Evolutionary conservation across 768 basidiomycete genomes (phyloP).

Genomic region (Trametes cubensis): DNA sequence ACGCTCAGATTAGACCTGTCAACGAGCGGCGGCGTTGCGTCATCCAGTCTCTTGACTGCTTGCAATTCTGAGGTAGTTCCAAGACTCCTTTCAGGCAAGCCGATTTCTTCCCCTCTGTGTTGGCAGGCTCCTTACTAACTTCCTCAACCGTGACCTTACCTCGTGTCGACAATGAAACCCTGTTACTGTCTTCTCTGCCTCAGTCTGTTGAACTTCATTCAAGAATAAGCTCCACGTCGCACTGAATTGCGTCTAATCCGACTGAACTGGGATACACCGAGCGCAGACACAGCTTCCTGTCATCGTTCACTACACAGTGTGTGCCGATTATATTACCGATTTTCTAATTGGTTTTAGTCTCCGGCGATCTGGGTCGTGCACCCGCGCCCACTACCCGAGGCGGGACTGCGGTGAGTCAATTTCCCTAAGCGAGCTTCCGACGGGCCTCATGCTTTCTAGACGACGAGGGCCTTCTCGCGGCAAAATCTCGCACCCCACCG

Average conservation of each 20-base stretch:
- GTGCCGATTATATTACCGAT: neutral
- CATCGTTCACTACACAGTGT: neutral
- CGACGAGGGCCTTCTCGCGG: slow-evolving; percentile 6
- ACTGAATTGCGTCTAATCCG: slow-evolving; percentile 24
- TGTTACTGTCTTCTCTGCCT: slow-evolving; percentile 1
- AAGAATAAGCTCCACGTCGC: slow-evolving; percentile 11
- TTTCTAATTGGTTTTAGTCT: neutral
- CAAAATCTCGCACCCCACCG: slow-evolving; percentile 15
- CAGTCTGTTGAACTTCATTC: neutral
- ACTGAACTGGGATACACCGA: slow-evolving; percentile 5
- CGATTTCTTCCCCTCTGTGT: neutral
- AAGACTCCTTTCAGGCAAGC: neutral
- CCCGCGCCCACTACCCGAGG: neutral
- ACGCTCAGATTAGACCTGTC: slow-evolving; percentile 6
- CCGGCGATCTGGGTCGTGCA: slow-evolving; percentile 7
- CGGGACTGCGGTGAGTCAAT: slow-evolving; percentile 4
- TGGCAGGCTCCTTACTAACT: neutral
- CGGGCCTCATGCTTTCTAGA: neutral
- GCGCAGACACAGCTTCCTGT: slow-evolving; percentile 16
- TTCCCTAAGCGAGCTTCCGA: slow-evolving; percentile 9
- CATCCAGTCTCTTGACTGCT: slow-evolving; percentile 7
- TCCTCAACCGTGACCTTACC: neutral
- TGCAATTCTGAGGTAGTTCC: neutral
- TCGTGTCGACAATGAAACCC: slow-evolving; percentile 2
- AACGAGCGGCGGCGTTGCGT: slow-evolving; percentile 1